Evolutionary conservation across 2,329 filamentous ascomycete species (phyloP), one percentile per base, ranked within the genome.

Genomic region (Fusarium sp.): DNA sequence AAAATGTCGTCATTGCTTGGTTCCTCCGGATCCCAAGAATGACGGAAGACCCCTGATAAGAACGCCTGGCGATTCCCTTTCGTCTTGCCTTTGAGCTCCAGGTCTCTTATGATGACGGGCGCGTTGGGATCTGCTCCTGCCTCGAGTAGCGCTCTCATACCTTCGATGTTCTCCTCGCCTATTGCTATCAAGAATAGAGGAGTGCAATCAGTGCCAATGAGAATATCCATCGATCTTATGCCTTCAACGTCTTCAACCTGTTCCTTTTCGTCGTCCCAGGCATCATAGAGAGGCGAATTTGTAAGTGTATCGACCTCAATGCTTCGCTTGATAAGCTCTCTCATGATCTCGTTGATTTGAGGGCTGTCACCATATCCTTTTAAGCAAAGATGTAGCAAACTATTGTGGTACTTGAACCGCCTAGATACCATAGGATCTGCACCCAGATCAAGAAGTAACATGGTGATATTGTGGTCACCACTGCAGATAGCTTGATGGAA

Each of bases 311-410:
- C 58, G 3, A 55, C 53, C 4, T 49, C 52, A 8, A 57, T 58
- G 13, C 56, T 58, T 31, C 25, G 26, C 18, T 25, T n/a, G 21
- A 70, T 46, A 16, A 59, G 30, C 13, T 56, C 28, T 6, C 46
- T 25, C 18, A 55, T 34, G 14, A 67, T 6, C n/a, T 57, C 41
- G 4, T 25, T 37, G 4, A 12, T 4, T 4, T 59, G 28, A 9
- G 8, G 7, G 6, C 34, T 7, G 6, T 10, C 18, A 18, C 16
- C 16, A 7, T 31, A 6, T 7, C 16, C 6, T 26, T 30, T 67
- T n/a, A 67, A 50, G 19, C 52, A 65, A 30, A 57, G 37, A 41
- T 60, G 57, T 4, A 72, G 44, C 14, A 65, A 49, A 23, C 39
- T 63, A 14, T 53, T 34, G 7, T 56, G 59, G 46, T 62, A 52